Evolutionary conservation across 1,284 basidiomycete genomes (phyloP).

Genomic region (Psilocybe mexicana): DNA sequence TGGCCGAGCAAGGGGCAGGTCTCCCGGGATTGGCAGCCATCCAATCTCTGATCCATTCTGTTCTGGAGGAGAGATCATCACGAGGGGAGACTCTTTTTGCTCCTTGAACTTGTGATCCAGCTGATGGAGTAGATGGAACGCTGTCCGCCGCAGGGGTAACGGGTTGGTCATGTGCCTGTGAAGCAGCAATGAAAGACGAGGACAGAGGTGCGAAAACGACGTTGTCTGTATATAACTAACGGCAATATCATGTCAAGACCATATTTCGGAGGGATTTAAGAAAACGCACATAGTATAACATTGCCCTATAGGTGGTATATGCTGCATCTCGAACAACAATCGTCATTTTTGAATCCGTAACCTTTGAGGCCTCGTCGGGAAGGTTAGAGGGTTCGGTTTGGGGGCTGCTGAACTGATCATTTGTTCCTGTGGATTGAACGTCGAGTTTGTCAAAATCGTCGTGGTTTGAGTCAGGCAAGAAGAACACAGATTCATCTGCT

Average conservation of each 20-base stretch:
- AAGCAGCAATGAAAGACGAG: constrained; percentile 51
- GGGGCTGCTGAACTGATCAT: background rate
- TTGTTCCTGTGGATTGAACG: background rate
- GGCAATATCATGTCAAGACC: background rate
- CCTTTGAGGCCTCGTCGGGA: background rate
- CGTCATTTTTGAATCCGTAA: constrained; percentile 51
- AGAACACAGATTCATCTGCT: constrained; percentile 7
- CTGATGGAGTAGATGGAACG: constrained; percentile 31
- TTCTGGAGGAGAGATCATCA: constrained; percentile 44
- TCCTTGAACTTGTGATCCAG: constrained; percentile 30
- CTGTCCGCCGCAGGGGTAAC: constrained; percentile 13
- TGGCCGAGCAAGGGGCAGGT: constrained; percentile 83
- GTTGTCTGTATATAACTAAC: constrained; percentile 80
- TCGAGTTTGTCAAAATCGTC: constrained; percentile 3
- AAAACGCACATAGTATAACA: constrained; percentile 78
- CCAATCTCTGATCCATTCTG: constrained; percentile 71
- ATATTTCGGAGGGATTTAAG: background rate
- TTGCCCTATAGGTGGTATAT: constrained; percentile 80
- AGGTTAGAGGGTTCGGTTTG: background rate
- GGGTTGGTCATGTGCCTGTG: constrained; percentile 8
- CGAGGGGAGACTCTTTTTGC: constrained; percentile 35
- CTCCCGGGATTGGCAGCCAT: constrained; percentile 54
- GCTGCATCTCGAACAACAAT: constrained; percentile 78
- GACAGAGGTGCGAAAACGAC: constrained; percentile 85
- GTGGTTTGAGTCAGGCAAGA: constrained; percentile 15